These are phyloP conservation scores for Phytophthora pistaciae DNA, from an alignment of 352 stramenopile species.

Conservation along the genomic window DNA sequence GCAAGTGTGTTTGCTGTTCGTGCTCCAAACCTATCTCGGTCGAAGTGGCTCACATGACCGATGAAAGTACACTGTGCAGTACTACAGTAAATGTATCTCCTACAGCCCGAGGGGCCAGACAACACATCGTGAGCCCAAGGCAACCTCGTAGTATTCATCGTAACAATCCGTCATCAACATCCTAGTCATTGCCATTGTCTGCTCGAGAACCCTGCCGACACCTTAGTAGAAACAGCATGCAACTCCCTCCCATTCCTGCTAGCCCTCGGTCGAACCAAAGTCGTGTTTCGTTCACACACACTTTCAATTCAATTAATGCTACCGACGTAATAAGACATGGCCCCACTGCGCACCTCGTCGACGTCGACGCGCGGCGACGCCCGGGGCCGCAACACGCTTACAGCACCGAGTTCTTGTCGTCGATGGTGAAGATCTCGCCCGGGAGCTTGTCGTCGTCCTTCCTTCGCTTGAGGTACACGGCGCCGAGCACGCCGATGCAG, in stretches of 20 bases:
- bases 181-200: neutral
- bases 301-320: slow-evolving; percentile 46
- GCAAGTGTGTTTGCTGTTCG: neutral
- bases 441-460: slow-evolving; percentile 52
- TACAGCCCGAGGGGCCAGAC: neutral
- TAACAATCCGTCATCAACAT: neutral
- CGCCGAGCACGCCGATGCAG: slow-evolving; percentile 56
- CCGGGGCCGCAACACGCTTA: slow-evolving; percentile 38
- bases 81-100: neutral
- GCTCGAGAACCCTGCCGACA: too few relatives aligned
- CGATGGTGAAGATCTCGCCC: slow-evolving; percentile 82
- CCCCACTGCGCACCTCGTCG: slow-evolving; percentile 5
- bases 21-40: neutral
- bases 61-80: neutral
- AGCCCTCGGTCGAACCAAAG: slow-evolving; percentile 13
- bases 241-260: neutral
- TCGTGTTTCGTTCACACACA: slow-evolving; percentile 46
- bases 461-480: slow-evolving; percentile 69
- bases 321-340: slow-evolving; percentile 51
- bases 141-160: slow-evolving; percentile 1
- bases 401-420: slow-evolving; percentile 81
- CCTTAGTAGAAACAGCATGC: neutral
- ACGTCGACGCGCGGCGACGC: neutral
- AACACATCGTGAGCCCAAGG: neutral
- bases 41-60: neutral